Evolutionary conservation across 2,329 filamentous ascomycete species (phyloP), one percentile per base, ranked within the genome.

Genomic region (Fusarium sp.): DNA sequence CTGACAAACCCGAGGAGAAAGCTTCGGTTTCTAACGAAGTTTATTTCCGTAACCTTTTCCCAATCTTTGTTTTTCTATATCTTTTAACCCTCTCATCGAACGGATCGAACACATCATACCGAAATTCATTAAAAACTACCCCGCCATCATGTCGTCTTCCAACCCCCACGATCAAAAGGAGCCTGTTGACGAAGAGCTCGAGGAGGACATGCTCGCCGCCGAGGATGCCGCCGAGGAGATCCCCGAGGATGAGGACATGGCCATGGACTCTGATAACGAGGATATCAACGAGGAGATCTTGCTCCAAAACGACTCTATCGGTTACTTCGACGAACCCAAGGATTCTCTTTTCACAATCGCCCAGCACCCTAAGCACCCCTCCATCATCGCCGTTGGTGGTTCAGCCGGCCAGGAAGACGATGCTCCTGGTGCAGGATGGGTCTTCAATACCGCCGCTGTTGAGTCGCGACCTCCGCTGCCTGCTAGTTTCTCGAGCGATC

Each of bases 301-400:
- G 41, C 85, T 98, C 8, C 88, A 96, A 67, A 99, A 98, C 84
- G 95, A 99, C 84, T 96, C 93, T 70, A 85, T 90, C 70, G 95
- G 93, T 62, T 95, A 97, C 83, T 97, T 98, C 76, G 96, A 98
- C 82, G 80, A 82, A 35, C 93, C 97, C 82, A 91, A 89, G 72
- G 94, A 97, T 85, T 94, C 91, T 63, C 92, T 99, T 75, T 99
- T 97, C 83, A 89, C 92, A 80, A 96, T 99, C 77, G 93, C 95
- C 19, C 93, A 97, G 78, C 96, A 99, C 78, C 96, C 96, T 6
- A 83, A 89, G 8, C 85, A 92, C 75, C 88, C 91, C 7, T 85
- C 89, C 20, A 89, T 98, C 62, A 84, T 98, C 62, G 91, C 94
- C 5, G 97, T 96, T 0, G 96, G 96, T 63, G 96, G 94, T 68